Conservation (phyloP, 163 green algal species). For the Chloromonas sp. region DNA sequence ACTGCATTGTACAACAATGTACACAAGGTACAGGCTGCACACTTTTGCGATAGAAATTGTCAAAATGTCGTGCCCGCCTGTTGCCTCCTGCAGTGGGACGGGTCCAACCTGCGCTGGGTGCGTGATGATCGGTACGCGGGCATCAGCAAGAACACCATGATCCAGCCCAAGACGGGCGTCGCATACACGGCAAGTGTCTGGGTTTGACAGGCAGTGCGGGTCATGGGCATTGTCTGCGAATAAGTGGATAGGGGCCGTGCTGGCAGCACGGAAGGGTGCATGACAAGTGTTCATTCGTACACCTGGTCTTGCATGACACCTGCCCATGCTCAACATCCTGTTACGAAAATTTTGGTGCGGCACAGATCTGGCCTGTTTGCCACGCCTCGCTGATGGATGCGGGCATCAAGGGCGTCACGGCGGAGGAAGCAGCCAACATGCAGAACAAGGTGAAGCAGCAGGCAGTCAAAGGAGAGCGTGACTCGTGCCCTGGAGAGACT, state of each 20-base stretch:
- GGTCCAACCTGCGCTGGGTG: conserved; percentile 13
- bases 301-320: too few species aligned
- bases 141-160: conserved; percentile 22
- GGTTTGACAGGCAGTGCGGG: not conserved
- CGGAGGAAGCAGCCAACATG: conserved; percentile 46
- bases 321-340: too few species aligned
- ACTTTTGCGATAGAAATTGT: too few species aligned
- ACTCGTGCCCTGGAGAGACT: too few species aligned
- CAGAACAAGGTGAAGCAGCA: conserved; percentile 5
- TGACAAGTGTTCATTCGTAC: too few species aligned
- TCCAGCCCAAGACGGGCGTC: conserved; percentile 35
- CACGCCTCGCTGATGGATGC: conserved; percentile 50
- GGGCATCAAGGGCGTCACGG: conserved; percentile 53
- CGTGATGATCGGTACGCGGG: conserved; percentile 31
- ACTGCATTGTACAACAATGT: not conserved
- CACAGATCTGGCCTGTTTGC: conserved; percentile 69
- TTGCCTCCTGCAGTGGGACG: not conserved
- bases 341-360: too few species aligned
- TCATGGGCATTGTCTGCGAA: too few species aligned
- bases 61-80: not conserved
- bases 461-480: too few species aligned
- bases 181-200: conserved; percentile 23
- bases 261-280: too few species aligned
- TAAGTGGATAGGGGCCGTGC: too few species aligned
- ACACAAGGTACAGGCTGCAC: too few species aligned